Percentiles rank a stretch among this genome's conserved stretches.
These are phyloP conservation scores for Parachaetomium inaequale DNA, from an alignment of 495 filamentous ascomycete species.

Conservation along the genomic window DNA sequence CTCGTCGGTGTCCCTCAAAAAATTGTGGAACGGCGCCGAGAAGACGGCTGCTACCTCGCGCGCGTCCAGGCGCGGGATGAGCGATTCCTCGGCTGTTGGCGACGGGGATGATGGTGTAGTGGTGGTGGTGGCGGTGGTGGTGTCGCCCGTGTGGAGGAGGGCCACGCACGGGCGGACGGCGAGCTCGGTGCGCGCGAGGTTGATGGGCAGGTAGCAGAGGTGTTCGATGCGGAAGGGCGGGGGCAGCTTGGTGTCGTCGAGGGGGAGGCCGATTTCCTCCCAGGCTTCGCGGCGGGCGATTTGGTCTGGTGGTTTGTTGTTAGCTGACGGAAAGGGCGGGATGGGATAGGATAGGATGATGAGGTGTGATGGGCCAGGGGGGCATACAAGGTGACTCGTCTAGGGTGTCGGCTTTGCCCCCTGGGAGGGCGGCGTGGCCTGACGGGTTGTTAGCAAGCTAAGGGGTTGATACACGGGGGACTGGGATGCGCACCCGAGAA, in stretches of 20 bases:
- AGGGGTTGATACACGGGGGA: not conserved
- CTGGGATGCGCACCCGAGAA: constrained; percentile 44
- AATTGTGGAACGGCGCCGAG: constrained; percentile 74
- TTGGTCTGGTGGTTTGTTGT: constrained; percentile 44
- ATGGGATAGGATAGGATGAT: not conserved
- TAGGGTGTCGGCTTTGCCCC: constrained; percentile 58
- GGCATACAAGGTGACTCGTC: constrained; percentile 47
- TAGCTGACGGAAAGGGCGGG: not conserved
- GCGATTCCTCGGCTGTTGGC: constrained; percentile 55
- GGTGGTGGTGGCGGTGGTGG: not conserved
- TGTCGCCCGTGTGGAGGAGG: constrained; percentile 61
- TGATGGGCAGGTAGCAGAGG: constrained; percentile 75
- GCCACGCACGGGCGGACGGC: constrained; percentile 84
- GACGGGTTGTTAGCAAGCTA: constrained; percentile 15
- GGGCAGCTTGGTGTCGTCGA: constrained; percentile 58
- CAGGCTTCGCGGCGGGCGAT: constrained; percentile 83
- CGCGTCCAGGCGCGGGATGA: constrained; percentile 76
- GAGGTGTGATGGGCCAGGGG: not conserved
- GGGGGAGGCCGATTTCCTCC: constrained; percentile 86
- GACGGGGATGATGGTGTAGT: not conserved
- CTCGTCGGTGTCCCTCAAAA: constrained; percentile 55
- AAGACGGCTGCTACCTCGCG: constrained; percentile 91
- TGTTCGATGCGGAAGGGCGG: constrained; percentile 74
- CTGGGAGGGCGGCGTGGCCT: constrained; percentile 85
- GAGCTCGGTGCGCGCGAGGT: constrained; percentile 75